Percentiles rank a stretch among this genome's conserved stretches.
Evolutionary conservation across 2,329 filamentous ascomycete species (phyloP).

Genomic region (Exserohilum rostratum): DNA sequence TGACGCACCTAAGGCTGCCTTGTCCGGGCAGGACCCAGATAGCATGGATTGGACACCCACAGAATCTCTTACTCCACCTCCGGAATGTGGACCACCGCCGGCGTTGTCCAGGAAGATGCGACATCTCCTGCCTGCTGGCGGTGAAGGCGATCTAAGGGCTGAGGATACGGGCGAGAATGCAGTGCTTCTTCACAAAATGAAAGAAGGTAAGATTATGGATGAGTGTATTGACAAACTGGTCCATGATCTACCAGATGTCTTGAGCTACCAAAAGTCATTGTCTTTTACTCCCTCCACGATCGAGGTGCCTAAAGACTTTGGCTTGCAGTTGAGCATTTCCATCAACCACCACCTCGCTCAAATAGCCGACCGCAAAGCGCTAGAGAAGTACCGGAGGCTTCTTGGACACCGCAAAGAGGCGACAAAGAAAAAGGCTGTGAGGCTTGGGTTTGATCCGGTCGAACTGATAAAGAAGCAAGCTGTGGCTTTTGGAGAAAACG

Average conservation of each 20-base stretch:
- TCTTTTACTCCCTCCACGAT: slow-evolving; percentile 48
- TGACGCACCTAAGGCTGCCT: slow-evolving; percentile 15
- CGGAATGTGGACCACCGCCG: slow-evolving; percentile 39
- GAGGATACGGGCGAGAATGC: slow-evolving; percentile 34
- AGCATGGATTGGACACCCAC: slow-evolving; percentile 49
- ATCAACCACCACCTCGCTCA: slow-evolving; percentile 49
- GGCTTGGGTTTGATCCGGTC: slow-evolving; percentile 48
- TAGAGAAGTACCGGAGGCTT: slow-evolving; percentile 47
- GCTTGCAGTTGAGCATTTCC: slow-evolving; percentile 46
- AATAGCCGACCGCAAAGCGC: slow-evolving; percentile 44
- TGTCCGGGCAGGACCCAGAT: slow-evolving; percentile 41
- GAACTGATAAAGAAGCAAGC: slow-evolving; percentile 50
- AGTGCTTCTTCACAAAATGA: slow-evolving; percentile 42
- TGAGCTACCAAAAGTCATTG: slow-evolving; percentile 42
- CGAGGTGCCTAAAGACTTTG: slow-evolving; percentile 47
- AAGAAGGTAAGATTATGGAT: slow-evolving; percentile 46
- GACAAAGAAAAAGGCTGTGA: slow-evolving; percentile 39
- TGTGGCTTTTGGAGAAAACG: slow-evolving; percentile 37
- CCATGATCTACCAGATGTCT: slow-evolving; percentile 42
- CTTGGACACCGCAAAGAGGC: slow-evolving; percentile 44
- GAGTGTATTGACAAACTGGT: slow-evolving; percentile 47
- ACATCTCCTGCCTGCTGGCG: slow-evolving; percentile 35
- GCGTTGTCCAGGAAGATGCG: slow-evolving; percentile 39
- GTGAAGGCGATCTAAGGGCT: slow-evolving; percentile 31
- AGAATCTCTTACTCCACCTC: slow-evolving; percentile 34